Evolutionary conservation across 2,329 filamentous ascomycete genomes (phyloP).

Genomic region (Gremmenia infestans): DNA sequence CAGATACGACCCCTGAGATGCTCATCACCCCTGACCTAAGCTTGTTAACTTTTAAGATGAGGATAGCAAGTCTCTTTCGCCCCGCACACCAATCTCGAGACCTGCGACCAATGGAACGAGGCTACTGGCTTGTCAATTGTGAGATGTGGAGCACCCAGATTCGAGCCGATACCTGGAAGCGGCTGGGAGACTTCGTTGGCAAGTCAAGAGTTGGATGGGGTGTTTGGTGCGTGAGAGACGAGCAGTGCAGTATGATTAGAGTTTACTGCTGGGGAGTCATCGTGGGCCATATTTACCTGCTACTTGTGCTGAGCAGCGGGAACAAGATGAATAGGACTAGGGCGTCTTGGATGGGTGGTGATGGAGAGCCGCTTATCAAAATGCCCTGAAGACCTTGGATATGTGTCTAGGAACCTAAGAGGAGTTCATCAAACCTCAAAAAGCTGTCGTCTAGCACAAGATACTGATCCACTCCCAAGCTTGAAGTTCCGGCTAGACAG

Average conservation of each 20-base stretch:
- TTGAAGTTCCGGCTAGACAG: too few species aligned
- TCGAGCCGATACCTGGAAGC: slow-evolving; percentile 55
- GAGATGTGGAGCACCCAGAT: slow-evolving; percentile 45
- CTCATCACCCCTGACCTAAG: slow-evolving; percentile 53
- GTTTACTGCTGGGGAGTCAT: slow-evolving; percentile 77
- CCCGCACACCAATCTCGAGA: slow-evolving; percentile 45
- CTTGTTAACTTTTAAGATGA: slow-evolving; percentile 48
- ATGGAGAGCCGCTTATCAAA: slow-evolving; percentile 49
- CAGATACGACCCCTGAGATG: slow-evolving; percentile 38
- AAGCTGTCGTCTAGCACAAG: background rate
- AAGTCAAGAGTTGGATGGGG: slow-evolving; percentile 62
- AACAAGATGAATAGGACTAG: slow-evolving; percentile 54
- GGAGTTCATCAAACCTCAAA: background rate
- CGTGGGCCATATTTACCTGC: slow-evolving; percentile 66
- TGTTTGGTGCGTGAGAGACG: slow-evolving; percentile 50
- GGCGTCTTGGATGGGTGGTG: slow-evolving; percentile 62
- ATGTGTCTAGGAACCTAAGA: background rate
- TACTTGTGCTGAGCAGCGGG: slow-evolving; percentile 68
- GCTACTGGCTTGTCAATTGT: slow-evolving; percentile 68
- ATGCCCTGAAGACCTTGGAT: slow-evolving; percentile 35
- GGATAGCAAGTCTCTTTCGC: slow-evolving; percentile 48
- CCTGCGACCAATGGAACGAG: slow-evolving; percentile 61
- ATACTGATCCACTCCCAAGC: too few species aligned
- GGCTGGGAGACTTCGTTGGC: slow-evolving; percentile 54
- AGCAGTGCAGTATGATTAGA: slow-evolving; percentile 43